A percentile compares a stretch with the other conserved stretches of the same genome.
phyloP scores from a whole-genome alignment of 768 basidiomycete species.

The Boletales sp. region DNA sequence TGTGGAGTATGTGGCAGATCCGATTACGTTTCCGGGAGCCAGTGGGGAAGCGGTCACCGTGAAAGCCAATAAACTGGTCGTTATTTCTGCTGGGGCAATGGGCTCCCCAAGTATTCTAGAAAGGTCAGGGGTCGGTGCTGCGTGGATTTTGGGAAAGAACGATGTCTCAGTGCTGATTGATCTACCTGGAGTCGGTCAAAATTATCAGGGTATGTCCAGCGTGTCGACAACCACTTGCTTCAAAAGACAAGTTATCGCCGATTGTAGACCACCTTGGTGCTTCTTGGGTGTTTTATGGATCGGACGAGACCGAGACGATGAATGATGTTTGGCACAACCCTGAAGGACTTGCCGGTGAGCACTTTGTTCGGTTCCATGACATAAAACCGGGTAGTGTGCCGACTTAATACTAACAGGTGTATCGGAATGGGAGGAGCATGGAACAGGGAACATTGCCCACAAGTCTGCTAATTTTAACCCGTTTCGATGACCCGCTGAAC shows the following conservation, averaged over 20 bases:
- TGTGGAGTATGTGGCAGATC: constrained; percentile 32
- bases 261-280: constrained; percentile 29
- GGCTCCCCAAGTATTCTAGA: constrained; percentile 52
- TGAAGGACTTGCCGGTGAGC: constrained; percentile 36
- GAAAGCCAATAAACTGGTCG: constrained; percentile 33
- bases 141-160: constrained; percentile 22
- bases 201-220: constrained; percentile 31
- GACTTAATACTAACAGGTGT: constrained; percentile 14
- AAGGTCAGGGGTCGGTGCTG: constrained; percentile 44
- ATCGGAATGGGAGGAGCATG: constrained; percentile 32
- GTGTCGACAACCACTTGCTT: too few species aligned
- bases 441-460: constrained; percentile 46
- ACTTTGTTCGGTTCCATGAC: constrained; percentile 4
- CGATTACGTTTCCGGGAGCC: constrained; percentile 18
- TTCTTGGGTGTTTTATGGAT: constrained; percentile 33
- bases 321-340: constrained; percentile 41
- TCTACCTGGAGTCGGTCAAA: constrained; percentile 41
- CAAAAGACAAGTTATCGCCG: neutral
- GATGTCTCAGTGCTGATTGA: constrained; percentile 32
- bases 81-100: constrained; percentile 38
- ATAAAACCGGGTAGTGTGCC: too few species aligned
- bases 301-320: constrained; percentile 46
- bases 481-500: neutral
- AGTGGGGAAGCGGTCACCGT: constrained; percentile 12
- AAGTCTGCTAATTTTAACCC: constrained; percentile 38